Conservation (phyloP, 257 asterid genomes). For the Solanum appendiculatum region DNA sequence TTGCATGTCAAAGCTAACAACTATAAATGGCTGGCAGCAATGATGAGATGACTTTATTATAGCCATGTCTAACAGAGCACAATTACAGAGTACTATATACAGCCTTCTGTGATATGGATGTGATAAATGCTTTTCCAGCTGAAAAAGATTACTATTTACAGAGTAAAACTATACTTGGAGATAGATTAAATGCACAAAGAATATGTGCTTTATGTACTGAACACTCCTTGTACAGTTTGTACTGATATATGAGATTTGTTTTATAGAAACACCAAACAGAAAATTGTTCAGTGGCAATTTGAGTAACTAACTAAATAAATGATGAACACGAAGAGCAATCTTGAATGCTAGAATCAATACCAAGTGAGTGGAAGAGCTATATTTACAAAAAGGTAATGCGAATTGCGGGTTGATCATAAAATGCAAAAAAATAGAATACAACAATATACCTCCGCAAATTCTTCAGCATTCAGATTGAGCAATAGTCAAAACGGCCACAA, state of each 20-base stretch:
- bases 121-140: not conserved
- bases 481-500: conserved; percentile 6
- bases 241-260: not conserved
- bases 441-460: conserved; percentile 15
- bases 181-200: not conserved
- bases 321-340: not conserved
- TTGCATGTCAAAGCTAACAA: not conserved
- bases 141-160: not conserved
- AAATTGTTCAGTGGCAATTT: not conserved
- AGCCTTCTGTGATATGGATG: not conserved
- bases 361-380: not conserved
- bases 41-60: not conserved
- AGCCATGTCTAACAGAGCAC: not conserved
- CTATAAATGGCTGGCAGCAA: not conserved
- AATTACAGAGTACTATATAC: not conserved
- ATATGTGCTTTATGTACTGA: not conserved
- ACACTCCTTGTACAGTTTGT: not conserved
- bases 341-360: not conserved
- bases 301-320: not conserved
- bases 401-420: not conserved
- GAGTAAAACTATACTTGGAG: not conserved
- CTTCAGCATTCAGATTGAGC: conserved; percentile 8
- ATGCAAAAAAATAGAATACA: conserved; percentile 12
- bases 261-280: not conserved
- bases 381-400: conserved; percentile 16